These are phyloP conservation scores for Colletotrichum simmondsii DNA, from an alignment of 2,329 filamentous ascomycete species.

Conservation along the genomic window DNA sequence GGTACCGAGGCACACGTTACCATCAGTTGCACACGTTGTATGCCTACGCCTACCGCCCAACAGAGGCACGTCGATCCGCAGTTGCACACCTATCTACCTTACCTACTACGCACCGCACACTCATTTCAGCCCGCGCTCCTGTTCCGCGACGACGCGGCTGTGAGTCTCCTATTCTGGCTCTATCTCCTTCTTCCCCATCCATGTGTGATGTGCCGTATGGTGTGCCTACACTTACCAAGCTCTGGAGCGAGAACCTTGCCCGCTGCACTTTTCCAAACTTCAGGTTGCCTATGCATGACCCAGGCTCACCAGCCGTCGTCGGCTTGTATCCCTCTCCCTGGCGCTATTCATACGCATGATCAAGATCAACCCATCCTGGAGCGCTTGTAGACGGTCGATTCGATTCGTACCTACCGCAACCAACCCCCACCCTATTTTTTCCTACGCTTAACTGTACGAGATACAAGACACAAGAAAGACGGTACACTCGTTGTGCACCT, in stretches of 20 bases:
- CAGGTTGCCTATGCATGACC: slow-evolving; percentile 27
- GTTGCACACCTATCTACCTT: neutral
- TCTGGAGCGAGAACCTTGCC: slow-evolving; percentile 12
- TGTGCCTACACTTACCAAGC: slow-evolving; percentile 4
- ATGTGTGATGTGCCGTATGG: neutral
- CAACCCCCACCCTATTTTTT: too few species aligned
- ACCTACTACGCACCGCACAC: neutral
- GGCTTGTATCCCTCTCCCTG: slow-evolving; percentile 12
- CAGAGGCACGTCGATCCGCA: neutral
- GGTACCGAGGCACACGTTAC: slow-evolving; percentile 30
- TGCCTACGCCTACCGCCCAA: too few species aligned
- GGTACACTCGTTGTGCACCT: neutral
- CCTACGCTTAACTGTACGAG: neutral
- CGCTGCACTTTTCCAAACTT: slow-evolving; percentile 24
- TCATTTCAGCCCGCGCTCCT: slow-evolving; percentile 22
- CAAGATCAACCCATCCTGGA: slow-evolving; percentile 9
- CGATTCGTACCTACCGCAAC: neutral
- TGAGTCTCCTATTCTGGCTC: slow-evolving; percentile 26
- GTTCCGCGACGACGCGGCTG: slow-evolving; percentile 27
- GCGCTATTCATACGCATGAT: slow-evolving; percentile 7
- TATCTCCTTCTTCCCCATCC: slow-evolving; percentile 22
- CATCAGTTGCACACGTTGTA: neutral
- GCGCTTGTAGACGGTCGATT: slow-evolving; percentile 11
- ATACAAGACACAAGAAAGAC: neutral
- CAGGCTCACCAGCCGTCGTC: slow-evolving; percentile 13